These are phyloP conservation scores for Scleroderma citrinum DNA, from an alignment of 768 basidiomycete species.

Conservation along the genomic window DNA sequence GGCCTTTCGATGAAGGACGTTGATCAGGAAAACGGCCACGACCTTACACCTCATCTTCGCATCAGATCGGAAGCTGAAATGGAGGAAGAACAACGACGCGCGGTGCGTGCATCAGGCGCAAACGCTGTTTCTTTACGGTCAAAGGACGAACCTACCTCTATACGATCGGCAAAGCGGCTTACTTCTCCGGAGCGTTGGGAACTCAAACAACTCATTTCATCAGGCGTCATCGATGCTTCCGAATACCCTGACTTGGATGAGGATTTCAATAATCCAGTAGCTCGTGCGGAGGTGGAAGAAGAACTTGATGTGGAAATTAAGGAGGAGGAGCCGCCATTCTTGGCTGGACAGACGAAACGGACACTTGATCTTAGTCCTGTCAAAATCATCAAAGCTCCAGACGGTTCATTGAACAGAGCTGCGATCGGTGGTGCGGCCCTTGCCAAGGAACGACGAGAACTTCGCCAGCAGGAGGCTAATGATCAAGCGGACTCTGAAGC, in stretches of 20 bases:
- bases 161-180: constrained; percentile 80
- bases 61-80: constrained; percentile 94
- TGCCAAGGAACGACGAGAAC: constrained; percentile 91
- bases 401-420: constrained; percentile 93
- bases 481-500: constrained; percentile 93
- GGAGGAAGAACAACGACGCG: constrained; percentile 66
- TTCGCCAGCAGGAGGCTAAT: constrained; percentile 91
- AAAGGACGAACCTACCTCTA: constrained; percentile 43
- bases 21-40: constrained; percentile 83
- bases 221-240: constrained; percentile 84
- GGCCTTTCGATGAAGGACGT: constrained; percentile 98
- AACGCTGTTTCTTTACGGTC: constrained; percentile 79
- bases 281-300: constrained; percentile 86
- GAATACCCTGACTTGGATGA: constrained; percentile 94
- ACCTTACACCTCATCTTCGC: constrained; percentile 90
- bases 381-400: constrained; percentile 97
- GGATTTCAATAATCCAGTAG: constrained; percentile 69
- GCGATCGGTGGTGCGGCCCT: constrained; percentile 90
- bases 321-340: constrained; percentile 94
- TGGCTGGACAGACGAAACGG: constrained; percentile 93
- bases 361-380: constrained; percentile 95
- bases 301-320: constrained; percentile 96
- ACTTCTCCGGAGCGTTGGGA: constrained; percentile 99
- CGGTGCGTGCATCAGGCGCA: constrained; percentile 68
- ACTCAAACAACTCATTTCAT: constrained; percentile 97